phyloP scores from a whole-genome alignment of 2,329 filamentous ascomycete genomes.

The Talaromyces sp. region DNA sequence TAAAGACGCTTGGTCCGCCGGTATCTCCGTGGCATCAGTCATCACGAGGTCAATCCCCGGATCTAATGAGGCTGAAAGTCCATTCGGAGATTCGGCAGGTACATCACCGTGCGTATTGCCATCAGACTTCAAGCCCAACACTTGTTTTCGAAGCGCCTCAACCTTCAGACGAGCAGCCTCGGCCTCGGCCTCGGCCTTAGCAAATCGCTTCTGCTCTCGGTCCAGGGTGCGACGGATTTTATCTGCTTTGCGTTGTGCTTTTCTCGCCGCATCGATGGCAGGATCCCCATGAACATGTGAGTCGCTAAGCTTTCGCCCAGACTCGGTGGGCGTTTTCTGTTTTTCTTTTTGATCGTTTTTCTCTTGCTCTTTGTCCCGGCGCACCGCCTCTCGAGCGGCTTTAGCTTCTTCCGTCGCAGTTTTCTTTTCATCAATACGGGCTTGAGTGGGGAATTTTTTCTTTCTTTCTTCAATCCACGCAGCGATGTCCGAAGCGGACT shows the following conservation, averaged over 20 bases:
- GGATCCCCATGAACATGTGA: slow-evolving; percentile 25
- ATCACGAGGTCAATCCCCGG: neutral
- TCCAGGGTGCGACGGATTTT: slow-evolving; percentile 55
- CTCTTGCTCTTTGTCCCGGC: slow-evolving; percentile 38
- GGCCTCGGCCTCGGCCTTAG: slow-evolving; percentile 49
- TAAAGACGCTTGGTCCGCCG: neutral
- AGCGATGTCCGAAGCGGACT: slow-evolving; percentile 67
- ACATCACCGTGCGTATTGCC: neutral
- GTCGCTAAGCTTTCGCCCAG: slow-evolving; percentile 29
- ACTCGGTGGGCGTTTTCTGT: slow-evolving; percentile 29
- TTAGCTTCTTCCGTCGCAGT: slow-evolving; percentile 68
- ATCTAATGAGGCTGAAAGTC: slow-evolving; percentile 4
- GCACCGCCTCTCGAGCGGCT: slow-evolving; percentile 38
- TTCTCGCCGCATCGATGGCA: slow-evolving; percentile 37
- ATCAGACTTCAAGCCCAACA: slow-evolving; percentile 11
- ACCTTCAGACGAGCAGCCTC: slow-evolving; percentile 40
- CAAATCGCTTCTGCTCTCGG: slow-evolving; percentile 63
- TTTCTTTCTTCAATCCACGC: slow-evolving; percentile 81
- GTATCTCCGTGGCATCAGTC: neutral
- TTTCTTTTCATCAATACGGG: slow-evolving; percentile 64
- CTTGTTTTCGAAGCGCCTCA: slow-evolving; percentile 35
- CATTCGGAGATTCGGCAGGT: neutral
- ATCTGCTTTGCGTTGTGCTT: slow-evolving; percentile 45
- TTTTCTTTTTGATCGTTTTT: slow-evolving; percentile 33
- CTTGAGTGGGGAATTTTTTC: slow-evolving; percentile 77